Percentiles rank a stretch among this genome's conserved stretches.
phyloP scores from a whole-genome alignment of 108 stramenopile species.

The Pseudonitzschia delicatissima region DNA sequence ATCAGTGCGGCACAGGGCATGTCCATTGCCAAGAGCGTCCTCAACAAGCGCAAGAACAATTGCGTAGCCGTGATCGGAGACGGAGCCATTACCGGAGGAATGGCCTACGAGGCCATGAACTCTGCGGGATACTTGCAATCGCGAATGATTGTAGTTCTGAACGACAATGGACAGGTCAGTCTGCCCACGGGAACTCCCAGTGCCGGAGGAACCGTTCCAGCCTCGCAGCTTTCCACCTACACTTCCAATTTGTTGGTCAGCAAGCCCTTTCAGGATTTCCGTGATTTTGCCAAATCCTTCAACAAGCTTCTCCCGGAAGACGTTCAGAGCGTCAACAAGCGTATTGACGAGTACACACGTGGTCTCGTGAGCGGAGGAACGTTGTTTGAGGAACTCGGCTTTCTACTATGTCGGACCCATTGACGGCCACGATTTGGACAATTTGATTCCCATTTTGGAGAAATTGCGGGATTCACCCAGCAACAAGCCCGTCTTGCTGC shows the following conservation, averaged over 20 bases:
- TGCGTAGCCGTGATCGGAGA: constrained; percentile 98
- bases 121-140: constrained; percentile 88
- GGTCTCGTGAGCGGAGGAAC: constrained; percentile 95
- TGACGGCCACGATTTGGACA: constrained; percentile 97
- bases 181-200: constrained; percentile 95
- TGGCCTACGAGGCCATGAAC: constrained; percentile 99
- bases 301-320: constrained; percentile 90
- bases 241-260: constrained; percentile 92
- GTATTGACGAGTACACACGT: constrained; percentile 97
- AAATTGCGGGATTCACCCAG: constrained; percentile 82
- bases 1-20: constrained; percentile 95
- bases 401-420: constrained; percentile 98
- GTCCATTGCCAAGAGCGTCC: constrained; percentile 87
- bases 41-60: constrained; percentile 88
- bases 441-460: constrained; percentile 94
- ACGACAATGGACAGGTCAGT: constrained; percentile 98
- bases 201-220: constrained; percentile 91
- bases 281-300: constrained; percentile 90
- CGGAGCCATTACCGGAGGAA: constrained; percentile 98
- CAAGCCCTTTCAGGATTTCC: constrained; percentile 94
- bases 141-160: constrained; percentile 96
- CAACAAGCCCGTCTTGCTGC: constrained; percentile 91
- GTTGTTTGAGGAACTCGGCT: constrained; percentile 96
- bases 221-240: constrained; percentile 87
- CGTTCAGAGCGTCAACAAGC: constrained; percentile 94